phyloP scores from a whole-genome alignment of 2,329 filamentous ascomycete species.

The Talaromyces albobiverticillius region DNA sequence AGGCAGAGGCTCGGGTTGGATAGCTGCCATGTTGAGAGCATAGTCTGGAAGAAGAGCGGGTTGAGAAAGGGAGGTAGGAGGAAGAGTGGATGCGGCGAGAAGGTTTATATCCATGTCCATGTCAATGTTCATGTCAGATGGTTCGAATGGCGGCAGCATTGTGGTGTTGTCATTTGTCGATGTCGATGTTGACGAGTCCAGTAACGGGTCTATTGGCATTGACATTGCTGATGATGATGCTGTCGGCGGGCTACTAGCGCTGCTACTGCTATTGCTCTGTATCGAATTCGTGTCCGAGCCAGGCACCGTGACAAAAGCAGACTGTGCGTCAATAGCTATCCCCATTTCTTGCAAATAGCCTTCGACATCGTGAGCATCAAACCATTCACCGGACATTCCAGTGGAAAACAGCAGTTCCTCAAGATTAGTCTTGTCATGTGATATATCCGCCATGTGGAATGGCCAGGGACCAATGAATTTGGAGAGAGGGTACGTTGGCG shows the following conservation, averaged over 20 bases:
- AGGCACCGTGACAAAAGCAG: conserved; percentile 20
- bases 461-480: conserved; percentile 13
- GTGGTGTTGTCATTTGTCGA: not conserved
- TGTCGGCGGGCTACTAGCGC: not conserved
- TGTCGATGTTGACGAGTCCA: not conserved
- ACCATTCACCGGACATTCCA: conserved; percentile 69
- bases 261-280: too few relatives aligned
- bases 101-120: not conserved
- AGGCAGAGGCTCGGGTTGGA: not conserved
- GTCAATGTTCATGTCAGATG: not conserved
- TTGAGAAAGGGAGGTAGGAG: too few relatives aligned
- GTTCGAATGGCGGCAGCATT: not conserved
- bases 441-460: conserved; percentile 16
- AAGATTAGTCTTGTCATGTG: conserved; percentile 20
- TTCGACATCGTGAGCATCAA: conserved; percentile 71
- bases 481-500: conserved; percentile 15
- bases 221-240: not conserved
- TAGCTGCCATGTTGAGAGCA: not conserved
- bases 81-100: too few relatives aligned
- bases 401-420: conserved; percentile 37
- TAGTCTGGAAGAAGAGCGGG: not conserved
- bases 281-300: too few relatives aligned
- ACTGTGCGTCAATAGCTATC: conserved; percentile 24
- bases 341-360: conserved; percentile 57
- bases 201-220: not conserved